Percentiles rank a stretch among this genome's conserved stretches.
Evolutionary conservation across 2,329 filamentous ascomycete species (phyloP).

Genomic region (Fusarium keratoplasticum): DNA sequence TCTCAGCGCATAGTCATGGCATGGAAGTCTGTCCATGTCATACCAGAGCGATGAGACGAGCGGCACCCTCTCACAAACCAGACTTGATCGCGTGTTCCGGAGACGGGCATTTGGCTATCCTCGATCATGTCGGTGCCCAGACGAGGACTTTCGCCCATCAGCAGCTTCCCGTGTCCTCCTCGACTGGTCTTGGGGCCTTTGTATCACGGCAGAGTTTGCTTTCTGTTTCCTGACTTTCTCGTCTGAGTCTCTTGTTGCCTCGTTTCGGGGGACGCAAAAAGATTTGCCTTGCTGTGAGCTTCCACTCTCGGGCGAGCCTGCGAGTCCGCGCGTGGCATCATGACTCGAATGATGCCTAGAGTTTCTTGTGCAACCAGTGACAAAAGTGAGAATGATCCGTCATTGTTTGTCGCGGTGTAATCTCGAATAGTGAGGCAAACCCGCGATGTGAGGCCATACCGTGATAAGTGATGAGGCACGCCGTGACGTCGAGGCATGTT

Average conservation of each 20-base stretch:
- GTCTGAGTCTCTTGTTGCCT: not conserved
- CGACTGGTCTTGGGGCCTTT: not conserved
- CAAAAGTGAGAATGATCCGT: not conserved
- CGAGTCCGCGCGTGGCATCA: conserved; percentile 8
- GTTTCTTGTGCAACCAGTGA: not conserved
- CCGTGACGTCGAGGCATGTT: not conserved
- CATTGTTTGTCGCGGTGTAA: not conserved
- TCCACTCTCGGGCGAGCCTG: not conserved
- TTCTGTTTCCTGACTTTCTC: no score
- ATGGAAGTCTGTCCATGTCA: not conserved
- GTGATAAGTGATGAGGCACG: not conserved
- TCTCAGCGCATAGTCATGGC: not conserved
- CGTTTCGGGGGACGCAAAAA: not conserved
- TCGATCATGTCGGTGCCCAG: conserved; percentile 7
- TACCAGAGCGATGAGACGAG: not conserved
- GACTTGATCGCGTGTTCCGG: not conserved
- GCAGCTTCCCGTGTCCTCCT: conserved; percentile 10
- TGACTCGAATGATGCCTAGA: conserved; percentile 12
- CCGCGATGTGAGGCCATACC: not conserved
- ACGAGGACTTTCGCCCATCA: not conserved
- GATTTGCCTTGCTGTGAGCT: conserved; percentile 11
- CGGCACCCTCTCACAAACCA: conserved; percentile 17
- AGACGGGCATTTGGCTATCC: not conserved
- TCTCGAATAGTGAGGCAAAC: not conserved
- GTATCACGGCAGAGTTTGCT: not conserved